Base-by-base conservation (phyloP, 164 flowering plant species). In the Berberis vulgaris region DNA sequence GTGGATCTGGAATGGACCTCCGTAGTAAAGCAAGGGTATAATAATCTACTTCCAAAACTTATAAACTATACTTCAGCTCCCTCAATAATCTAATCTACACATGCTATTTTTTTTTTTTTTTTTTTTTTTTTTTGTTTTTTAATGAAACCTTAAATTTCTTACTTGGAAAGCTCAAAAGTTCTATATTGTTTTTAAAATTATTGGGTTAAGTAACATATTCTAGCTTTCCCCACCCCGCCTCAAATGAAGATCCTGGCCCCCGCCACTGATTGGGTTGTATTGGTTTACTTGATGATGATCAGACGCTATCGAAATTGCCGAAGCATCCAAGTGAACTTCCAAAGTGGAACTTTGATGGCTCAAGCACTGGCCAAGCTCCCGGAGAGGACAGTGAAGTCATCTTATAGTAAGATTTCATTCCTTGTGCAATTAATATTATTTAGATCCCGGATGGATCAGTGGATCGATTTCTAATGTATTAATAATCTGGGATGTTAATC, bases 301-400 rank as follows among this genome's bases (percentile, higher is more conserved):
- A 76, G 76, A 76, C 79, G 5, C 49, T 76, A 11, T 26, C 59
- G 7, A 61, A 52, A 41, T 59, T 65, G 45, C 56, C 41, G 2
- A 45, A 45, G 10, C 67, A 67, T 7, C 76, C 76, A 7, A 7
- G 40, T 43, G 83, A 93, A 84, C 90, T 93, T 54, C 96, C 98
- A 38, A 93, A 83, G 59, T 93, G 98, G 98, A 93, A 93, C 73
- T 93, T 85, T 65, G 98, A 93, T 70, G 98, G 98, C 62, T 90
- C 98, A 1, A 90, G 97, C 77, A 93, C 98, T n/a, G 87, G 87
- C 42, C 97, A 93, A 77, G 98, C 98, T 52, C 96, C 96, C 1
- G 97, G 98, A 62, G 92, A 86, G 49, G 94, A 93, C 65, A 93
- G 98, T 74, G 98, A 90, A 83, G 98, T 93, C 41, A 93, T 90